Base-by-base conservation (phyloP, 768 basidiomycete species). In the Tulasnella sp. region DNA sequence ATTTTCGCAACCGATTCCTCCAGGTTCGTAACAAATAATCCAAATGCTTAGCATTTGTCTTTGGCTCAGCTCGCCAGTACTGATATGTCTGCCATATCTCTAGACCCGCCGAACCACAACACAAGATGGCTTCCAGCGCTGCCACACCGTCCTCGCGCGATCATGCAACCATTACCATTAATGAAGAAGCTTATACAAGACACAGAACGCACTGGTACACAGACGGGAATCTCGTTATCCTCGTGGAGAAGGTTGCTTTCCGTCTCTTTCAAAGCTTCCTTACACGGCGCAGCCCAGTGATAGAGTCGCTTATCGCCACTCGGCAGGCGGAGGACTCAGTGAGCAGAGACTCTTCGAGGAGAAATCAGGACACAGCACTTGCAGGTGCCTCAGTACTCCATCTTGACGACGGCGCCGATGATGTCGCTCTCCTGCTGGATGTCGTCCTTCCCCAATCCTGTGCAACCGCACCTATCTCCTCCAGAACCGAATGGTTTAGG, bases 151-250 rank as follows among this genome's bases (percentile, higher is more conserved):
- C 34, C 64, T 37, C 34, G 20, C 28, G 34, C 31, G 28, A 37
- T 37, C 64, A 37, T 11, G 34, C 34, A 69, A 16, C 64, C 28
- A 69, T 69, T 7, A 69, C 3, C 34, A 69, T 69, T 14, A 6
- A 9, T 6, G 31, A 12, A 69, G 12, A 11, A 28, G 14, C n/a
- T 16, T 69, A 69, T 34, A 37, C 24, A 34, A 69, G 28, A 18
- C 48, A 77, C n/a, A n/a, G 46, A 24, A 50, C 24, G 12, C 76
- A 77, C 50, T 77, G 48, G 41, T 77, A 54, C 22, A 14, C 46
- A 6, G 76, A 77, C 40, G 76, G 76, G 24, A 77, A 77, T 42
- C 24, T 77, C 76, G 28, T 77, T 14, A 20, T 77, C 31, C 41
- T 77, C 11, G 48, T 77, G n/a, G 76, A 77, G 24, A 42, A 75